Base-by-base conservation (phyloP, 2,329 filamentous ascomycete genomes). In the Hymenoscyphus repandus region DNA sequence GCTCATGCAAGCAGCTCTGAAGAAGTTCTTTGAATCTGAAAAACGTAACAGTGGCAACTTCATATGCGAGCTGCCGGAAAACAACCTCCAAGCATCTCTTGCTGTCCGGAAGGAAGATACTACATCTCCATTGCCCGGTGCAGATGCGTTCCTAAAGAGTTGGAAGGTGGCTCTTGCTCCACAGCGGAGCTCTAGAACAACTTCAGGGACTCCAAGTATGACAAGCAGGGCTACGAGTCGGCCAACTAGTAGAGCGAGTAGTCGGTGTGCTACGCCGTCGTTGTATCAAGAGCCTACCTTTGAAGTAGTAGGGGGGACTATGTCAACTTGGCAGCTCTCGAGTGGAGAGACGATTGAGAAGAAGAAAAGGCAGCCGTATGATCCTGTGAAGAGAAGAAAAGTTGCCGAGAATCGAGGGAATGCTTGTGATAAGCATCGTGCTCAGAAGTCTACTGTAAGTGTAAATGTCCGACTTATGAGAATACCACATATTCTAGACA, bases 331-430 rank as follows among this genome's bases (percentile, higher is more conserved):
- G 56, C 47, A 36, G 22, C 37, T 58, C 42, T 55, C 49, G 13
- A 58, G 43, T 51, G 53, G 56, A n/a, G 45, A 54, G 36, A 51
- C 55, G 32, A 38, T 58, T 33, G 56, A 53, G 17, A 56, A 50
- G 45, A 56, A 48, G 41, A 58, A 56, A 41, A 55, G 46, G 32
- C 45, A 46, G 17, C 53, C 53, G 3, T 58, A 58, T 46, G 56
- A 58, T 45, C 51, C 56, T 32, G 43, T 56, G 11, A 58, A 58
- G 49, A 36, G 56, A n/a, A 33, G 56, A 11, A 58, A 54, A 37
- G 56, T 58, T 20, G 56, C 56, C 3, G 56, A 58, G 39, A 58
- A 58, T 34, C 44, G 56, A 36, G 56, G 56, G 7, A 58, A 58
- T 45, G 53, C 51, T 33, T 58, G 56, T 47, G 56, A 58, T 20